Conservation (phyloP, 306 rosid species). For the Gastrolobium villosum region DNA sequence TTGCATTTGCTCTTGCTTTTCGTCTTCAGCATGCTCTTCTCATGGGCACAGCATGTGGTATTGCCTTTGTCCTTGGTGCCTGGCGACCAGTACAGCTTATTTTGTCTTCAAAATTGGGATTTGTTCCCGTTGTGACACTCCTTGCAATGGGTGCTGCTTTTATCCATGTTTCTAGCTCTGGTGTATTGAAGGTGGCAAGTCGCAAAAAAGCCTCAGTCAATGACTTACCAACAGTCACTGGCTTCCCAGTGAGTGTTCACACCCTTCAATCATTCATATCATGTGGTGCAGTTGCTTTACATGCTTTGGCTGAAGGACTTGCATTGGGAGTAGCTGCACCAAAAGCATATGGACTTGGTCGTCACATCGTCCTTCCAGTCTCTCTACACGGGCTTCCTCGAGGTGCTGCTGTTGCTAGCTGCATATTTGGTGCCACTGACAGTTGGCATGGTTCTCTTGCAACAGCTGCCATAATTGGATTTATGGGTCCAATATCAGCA, state of each 20-base stretch:
- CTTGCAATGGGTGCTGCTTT: conserved; percentile 79
- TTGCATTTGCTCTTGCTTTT: conserved; percentile 84
- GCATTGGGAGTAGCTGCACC: conserved; percentile 99
- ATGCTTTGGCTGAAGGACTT: conserved; percentile 97
- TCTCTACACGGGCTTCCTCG: conserved; percentile 98
- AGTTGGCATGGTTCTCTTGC: conserved; percentile 96
- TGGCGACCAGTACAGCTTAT: conserved; percentile 96
- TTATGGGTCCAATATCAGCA: conserved; percentile 92
- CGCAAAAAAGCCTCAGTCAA: conserved; percentile 69
- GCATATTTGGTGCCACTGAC: conserved; percentile 92
- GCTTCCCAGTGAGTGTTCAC: conserved; percentile 78
- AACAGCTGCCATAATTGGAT: conserved; percentile 86
- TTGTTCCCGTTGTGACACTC: conserved; percentile 63
- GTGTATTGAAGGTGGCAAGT: conserved; percentile 68
- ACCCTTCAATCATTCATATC: conserved; percentile 95
- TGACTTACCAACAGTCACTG: conserved; percentile 61
- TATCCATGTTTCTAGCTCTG: conserved; percentile 66
- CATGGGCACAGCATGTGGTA: conserved; percentile 95
- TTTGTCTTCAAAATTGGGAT: conserved; percentile 81
- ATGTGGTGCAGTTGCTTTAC: conserved; percentile 92
- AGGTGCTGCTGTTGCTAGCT: conserved; percentile 98
- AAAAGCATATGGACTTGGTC: conserved; percentile 95
- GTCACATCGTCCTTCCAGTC: conserved; percentile 97
- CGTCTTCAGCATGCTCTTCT: conserved; percentile 91
- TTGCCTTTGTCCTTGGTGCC: conserved; percentile 95